Evolutionary conservation across 805 yeast species (phyloP).

Genomic region (Cyberlindnera xishuangbannaensis): DNA sequence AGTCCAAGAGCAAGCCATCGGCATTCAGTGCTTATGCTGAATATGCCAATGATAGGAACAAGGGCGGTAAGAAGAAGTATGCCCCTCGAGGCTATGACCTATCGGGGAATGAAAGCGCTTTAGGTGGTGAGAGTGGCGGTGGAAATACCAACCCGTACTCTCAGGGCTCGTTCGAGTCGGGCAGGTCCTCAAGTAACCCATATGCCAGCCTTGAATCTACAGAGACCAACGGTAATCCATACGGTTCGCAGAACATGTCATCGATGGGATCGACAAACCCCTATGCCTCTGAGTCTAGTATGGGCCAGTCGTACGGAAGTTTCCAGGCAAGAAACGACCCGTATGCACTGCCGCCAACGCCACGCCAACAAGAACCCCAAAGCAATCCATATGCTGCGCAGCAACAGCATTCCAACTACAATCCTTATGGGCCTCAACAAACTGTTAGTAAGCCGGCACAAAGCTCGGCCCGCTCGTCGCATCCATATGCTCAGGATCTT

Average conservation of each 20-base stretch:
- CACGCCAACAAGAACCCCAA: background rate
- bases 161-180: slow-evolving; percentile 1
- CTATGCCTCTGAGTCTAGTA: background rate
- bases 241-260: slow-evolving; percentile 1
- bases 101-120: too few species aligned
- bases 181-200: slow-evolving; percentile 10
- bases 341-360: too few species aligned
- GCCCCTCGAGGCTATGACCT: slow-evolving; percentile 36
- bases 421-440: too few species aligned
- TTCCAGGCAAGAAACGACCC: too few species aligned
- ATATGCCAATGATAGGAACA: slow-evolving; percentile 37
- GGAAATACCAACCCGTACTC: slow-evolving; percentile 4
- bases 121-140: slow-evolving; percentile 2
- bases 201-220: slow-evolving; percentile 8
- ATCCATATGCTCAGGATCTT: slow-evolving; percentile 3
- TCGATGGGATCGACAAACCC: slow-evolving; percentile 1
- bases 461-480: slow-evolving; percentile 6
- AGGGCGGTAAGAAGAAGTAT: slow-evolving; percentile 27
- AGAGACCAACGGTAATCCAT: slow-evolving; percentile 3
- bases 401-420: background rate
- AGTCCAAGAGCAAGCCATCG: slow-evolving; percentile 29
- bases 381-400: slow-evolving; percentile 2
- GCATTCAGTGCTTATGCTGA: slow-evolving; percentile 43
- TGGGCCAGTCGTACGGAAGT: too few species aligned
- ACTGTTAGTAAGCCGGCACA: too few species aligned